Evolutionary conservation across 257 asterid species (phyloP), one percentile per base, ranked within the genome.

Genomic region (Nemophila menziesii): DNA sequence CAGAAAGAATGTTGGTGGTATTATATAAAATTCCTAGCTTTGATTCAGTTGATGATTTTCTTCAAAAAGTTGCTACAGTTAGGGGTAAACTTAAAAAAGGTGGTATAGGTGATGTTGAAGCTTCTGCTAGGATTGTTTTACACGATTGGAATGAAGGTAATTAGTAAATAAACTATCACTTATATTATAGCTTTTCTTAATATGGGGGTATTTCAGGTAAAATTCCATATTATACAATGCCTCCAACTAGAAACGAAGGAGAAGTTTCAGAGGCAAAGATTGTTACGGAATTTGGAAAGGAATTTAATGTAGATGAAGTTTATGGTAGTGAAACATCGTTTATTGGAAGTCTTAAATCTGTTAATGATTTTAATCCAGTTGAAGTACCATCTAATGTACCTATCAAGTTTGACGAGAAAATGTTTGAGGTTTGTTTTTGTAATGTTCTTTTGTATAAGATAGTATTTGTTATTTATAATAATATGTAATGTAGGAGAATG

Each of bases 101-200:
- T 39, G 98, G 98, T 45, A 55, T 78, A 33, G 78, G 80, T 34
- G 96, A 89, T 46, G 52, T 79, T 34, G 87, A 65, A 41, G 85
- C 94, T 61, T 76, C 93, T 57, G 94, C 98, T 11, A 80, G 85
- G 60, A 89, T 89, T 41, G 76, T 89, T 56, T 74, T 89, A 74
- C 92, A 79, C 22, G 98, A 81, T 49, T 89, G 98, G 98, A 89
- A 84, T 60, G 90, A 76, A 60, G 96, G 98, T 87, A 71, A 6
- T 61, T 26, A 11, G 39, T 34, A 2, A 16, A 8, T n/a, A 11
- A n/a, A n/a, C 38, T 18, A 43, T 38, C 15, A 0, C n/a, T 9
- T 2, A 8, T 6, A 0, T 11, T 8, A 22, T 6, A 16, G 41
- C 41, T 20, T 40, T 4, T 4, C 17, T 8, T 26, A 0, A 16